These are phyloP conservation scores for Candida patagonica DNA, from an alignment of 805 yeast species.

Conservation along the genomic window DNA sequence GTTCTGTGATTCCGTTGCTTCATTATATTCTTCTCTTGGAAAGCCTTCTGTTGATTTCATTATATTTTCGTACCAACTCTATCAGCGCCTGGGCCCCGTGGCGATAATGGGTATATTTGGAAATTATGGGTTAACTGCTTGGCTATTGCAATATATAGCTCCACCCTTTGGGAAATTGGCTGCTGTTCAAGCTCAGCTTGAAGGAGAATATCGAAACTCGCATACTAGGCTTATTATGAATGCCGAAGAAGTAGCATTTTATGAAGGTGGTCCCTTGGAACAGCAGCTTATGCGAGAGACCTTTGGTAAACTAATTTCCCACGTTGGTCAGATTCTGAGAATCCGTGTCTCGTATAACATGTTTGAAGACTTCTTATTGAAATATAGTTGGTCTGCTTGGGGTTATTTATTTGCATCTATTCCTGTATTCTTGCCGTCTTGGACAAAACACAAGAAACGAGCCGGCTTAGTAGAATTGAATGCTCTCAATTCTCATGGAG, in stretches of 20 bases:
- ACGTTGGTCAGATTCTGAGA: constrained; percentile 45
- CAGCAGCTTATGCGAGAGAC: constrained; percentile 52
- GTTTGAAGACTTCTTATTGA: constrained; percentile 76
- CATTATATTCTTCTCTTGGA: constrained; percentile 80
- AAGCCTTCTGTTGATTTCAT: constrained; percentile 83
- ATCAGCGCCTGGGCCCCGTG: constrained; percentile 79
- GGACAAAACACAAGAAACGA: constrained; percentile 18
- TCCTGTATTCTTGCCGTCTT: constrained; percentile 64
- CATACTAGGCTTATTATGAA: constrained; percentile 79
- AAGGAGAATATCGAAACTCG: constrained; percentile 81
- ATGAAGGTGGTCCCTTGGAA: constrained; percentile 79
- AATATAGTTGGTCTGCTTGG: constrained; percentile 90
- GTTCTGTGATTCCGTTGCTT: constrained; percentile 72
- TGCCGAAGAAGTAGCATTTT: constrained; percentile 89
- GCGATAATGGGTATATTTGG: constrained; percentile 75
- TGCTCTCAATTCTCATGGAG: constrained; percentile 16
- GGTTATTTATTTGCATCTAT: constrained; percentile 88
- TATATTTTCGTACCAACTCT: constrained; percentile 72
- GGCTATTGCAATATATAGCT: constrained; percentile 57
- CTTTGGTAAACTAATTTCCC: constrained; percentile 48
- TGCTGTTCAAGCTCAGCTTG: constrained; percentile 63
- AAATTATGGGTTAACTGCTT: constrained; percentile 75
- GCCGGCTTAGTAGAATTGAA: neutral
- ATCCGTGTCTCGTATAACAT: constrained; percentile 59
- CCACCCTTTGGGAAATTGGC: constrained; percentile 80